Conservation (phyloP, 1,284 basidiomycete species). For the Cerrena zonata region DNA sequence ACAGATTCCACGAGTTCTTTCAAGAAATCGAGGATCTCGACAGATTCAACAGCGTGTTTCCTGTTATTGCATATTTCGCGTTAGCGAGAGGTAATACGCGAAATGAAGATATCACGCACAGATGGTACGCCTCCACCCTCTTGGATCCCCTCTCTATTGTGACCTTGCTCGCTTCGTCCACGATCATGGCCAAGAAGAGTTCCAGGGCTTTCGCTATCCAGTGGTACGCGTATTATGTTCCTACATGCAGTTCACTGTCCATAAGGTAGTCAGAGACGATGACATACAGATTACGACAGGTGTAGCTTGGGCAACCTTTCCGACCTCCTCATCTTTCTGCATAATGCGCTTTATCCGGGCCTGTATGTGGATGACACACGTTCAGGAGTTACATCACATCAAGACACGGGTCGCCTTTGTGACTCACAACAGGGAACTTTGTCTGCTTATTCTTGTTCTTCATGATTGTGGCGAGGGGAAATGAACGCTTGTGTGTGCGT, state of each 20-base stretch:
- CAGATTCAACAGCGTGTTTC: conserved; percentile 88
- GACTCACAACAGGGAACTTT: conserved; percentile 73
- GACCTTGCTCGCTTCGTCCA: conserved; percentile 81
- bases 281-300: conserved; percentile 92
- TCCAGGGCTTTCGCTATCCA: conserved; percentile 88
- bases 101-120: conserved; percentile 56
- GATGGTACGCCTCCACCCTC: conserved; percentile 89
- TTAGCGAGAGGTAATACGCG: neutral
- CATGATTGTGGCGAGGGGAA: conserved; percentile 34
- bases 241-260: neutral
- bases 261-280: conserved; percentile 8
- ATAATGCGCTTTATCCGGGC: conserved; percentile 99
- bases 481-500: neutral
- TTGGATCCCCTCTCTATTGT: conserved; percentile 77
- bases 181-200: conserved; percentile 84
- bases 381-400: neutral
- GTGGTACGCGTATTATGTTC: neutral
- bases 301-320: conserved; percentile 95
- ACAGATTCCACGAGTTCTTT: conserved; percentile 90
- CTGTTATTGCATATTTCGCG: conserved; percentile 41
- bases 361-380: conserved; percentile 38
- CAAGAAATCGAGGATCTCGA: conserved; percentile 90
- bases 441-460: conserved; percentile 83
- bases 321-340: conserved; percentile 99
- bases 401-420: neutral